Percentiles rank a stretch among this genome's conserved stretches.
Evolutionary conservation across 495 filamentous ascomycete species (phyloP).

Genomic region (Tuber calosporum): DNA sequence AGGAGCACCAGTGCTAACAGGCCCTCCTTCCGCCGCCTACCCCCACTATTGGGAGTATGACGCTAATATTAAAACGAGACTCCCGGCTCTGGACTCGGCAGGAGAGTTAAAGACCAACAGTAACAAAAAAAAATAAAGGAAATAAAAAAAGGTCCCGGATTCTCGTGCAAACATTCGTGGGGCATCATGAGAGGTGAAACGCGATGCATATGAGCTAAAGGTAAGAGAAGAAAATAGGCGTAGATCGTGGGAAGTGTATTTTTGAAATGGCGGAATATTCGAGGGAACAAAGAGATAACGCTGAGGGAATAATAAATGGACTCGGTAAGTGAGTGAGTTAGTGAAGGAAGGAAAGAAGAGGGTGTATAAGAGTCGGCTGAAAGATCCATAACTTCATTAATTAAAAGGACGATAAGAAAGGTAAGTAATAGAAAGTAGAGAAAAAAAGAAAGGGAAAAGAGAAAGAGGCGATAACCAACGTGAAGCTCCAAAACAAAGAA

Average conservation of each 20-base stretch:
- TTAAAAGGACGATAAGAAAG: slow-evolving; percentile 43
- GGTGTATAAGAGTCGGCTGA: slow-evolving; percentile 18
- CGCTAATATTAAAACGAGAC: background rate
- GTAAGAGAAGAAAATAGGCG: background rate
- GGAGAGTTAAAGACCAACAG: background rate
- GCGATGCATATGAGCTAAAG: background rate
- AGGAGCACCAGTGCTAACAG: background rate
- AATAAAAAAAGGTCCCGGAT: background rate
- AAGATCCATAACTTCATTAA: slow-evolving; percentile 41
- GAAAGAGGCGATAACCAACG: slow-evolving; percentile 23
- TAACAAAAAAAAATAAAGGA: background rate
- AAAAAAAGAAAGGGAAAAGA: slow-evolving; percentile 27
- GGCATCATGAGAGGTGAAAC: background rate
- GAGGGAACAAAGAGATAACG: slow-evolving; percentile 8
- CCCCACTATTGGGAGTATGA: background rate
- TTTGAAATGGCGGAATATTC: background rate
- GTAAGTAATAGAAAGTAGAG: slow-evolving; percentile 45
- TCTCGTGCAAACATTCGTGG: background rate
- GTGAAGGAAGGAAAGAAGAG: slow-evolving; percentile 14
- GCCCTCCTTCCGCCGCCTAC: background rate
- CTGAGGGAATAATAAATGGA: slow-evolving; percentile 10
- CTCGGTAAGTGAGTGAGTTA: background rate
- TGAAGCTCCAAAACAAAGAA: slow-evolving; percentile 22
- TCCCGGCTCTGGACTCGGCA: background rate
- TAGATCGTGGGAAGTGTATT: slow-evolving; percentile 1